Evolutionary conservation across 2,329 filamentous ascomycete species (phyloP).

Genomic region (Nemania sp.): DNA sequence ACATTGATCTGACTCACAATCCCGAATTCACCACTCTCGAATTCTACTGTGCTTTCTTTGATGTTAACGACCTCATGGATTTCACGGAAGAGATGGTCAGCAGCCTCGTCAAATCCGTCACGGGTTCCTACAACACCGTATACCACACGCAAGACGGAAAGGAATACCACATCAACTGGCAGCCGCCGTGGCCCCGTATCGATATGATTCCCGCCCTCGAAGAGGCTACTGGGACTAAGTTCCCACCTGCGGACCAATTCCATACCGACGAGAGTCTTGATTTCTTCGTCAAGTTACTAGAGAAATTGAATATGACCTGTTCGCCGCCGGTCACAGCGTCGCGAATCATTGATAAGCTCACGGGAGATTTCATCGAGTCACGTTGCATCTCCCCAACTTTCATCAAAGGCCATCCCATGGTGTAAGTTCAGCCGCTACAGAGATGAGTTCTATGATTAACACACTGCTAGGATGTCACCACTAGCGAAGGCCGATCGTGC

Average conservation of each 20-base stretch:
- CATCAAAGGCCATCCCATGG: conserved; percentile 75
- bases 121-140: conserved; percentile 80
- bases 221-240: conserved; percentile 87
- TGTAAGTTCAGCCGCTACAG: conserved; percentile 20
- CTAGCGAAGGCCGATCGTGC: conserved; percentile 92
- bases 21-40: conserved; percentile 97
- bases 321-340: conserved; percentile 88
- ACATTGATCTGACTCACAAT: conserved; percentile 92
- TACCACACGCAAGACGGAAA: conserved; percentile 88
- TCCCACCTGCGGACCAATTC: conserved; percentile 84
- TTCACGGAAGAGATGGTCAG: conserved; percentile 93
- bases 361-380: conserved; percentile 92
- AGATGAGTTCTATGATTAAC: neutral
- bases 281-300: conserved; percentile 81
- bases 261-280: conserved; percentile 88
- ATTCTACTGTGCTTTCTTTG: conserved; percentile 93
- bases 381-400: conserved; percentile 79
- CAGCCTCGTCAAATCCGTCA: conserved; percentile 83
- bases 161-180: conserved; percentile 92
- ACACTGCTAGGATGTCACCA: conserved; percentile 70
- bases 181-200: conserved; percentile 86
- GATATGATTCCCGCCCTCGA: conserved; percentile 97
- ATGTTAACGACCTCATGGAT: conserved; percentile 88
- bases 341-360: conserved; percentile 93
- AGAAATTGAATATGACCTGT: conserved; percentile 72